Evolutionary conservation across 345 rosid species (phyloP), one percentile per base, ranked within the genome.

Genomic region (Pistacia integerrima): DNA sequence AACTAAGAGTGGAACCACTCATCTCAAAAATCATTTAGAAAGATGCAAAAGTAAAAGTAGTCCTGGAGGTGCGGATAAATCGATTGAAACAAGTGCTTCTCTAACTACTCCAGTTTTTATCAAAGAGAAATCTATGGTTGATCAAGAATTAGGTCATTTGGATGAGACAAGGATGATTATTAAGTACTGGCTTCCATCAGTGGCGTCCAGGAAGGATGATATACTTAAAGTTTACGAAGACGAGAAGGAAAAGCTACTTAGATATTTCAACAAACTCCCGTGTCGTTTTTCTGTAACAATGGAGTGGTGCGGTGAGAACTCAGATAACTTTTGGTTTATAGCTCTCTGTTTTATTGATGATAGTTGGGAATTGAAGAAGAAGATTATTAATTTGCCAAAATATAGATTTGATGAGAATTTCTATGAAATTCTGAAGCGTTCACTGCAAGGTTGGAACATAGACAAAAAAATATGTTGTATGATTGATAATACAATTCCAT

Each of bases 251-350:
- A 58, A 59, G 17, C 38, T 59, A 11, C 54, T 20, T 1, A 8
- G 4, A n/a, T 51, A 2, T 51, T 17, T 35, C 13, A 25, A 51
- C 30, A 7, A 49, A 1, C n/a, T 74, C 22, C 9, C 77, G 1
- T 74, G 77, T 52, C 58, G 33, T 17, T 74, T 74, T 11, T 33
- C 3, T 22, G 12, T 74, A 56, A 10, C 1, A 51, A 8, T 63
- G 4, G 12, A 6, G n/a, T 0, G 0, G 4, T 17, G 8, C 0
- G 0, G 3, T 2, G 0, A 9, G 13, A 13, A 54, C 0, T 33
- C 12, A 5, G 20, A 30, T 30, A 30, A 30, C 33, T 30, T 30
- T 30, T 74, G 18, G 33, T 11, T 11, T 5, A 11, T 74, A 49
- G 8, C 0, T 2, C 33, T 28, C 18, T 8, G 35, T 30, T 74